Conservation (phyloP, 495 filamentous ascomycete genomes). For the Penicillium macrosclerotiorum region DNA sequence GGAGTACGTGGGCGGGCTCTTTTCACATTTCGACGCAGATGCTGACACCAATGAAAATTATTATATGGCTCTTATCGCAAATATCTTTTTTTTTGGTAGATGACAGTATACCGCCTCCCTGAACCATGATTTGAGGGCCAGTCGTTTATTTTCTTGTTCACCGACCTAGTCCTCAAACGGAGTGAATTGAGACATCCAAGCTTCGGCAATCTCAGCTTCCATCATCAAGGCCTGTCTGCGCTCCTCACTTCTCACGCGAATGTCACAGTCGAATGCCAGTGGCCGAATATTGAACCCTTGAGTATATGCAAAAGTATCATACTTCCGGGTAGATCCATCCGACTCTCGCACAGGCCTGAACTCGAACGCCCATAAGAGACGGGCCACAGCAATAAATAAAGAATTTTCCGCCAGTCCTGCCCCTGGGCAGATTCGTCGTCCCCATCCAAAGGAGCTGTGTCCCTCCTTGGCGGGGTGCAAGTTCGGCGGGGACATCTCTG, state of each 20-base stretch:
- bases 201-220: constrained; percentile 3
- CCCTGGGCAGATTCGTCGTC: constrained; percentile 33
- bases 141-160: no score
- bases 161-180: constrained; percentile 15
- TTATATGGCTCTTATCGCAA: no score
- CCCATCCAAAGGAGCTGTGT: constrained; percentile 22
- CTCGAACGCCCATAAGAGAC: constrained; percentile 54
- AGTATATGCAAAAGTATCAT: constrained; percentile 25
- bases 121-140: no score
- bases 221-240: constrained; percentile 3
- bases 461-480: constrained; percentile 16
- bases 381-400: constrained; percentile 46
- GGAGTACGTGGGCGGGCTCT: no score
- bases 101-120: no score
- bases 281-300: constrained; percentile 25
- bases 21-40: no score
- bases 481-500: constrained; percentile 2
- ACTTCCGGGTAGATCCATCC: constrained; percentile 20
- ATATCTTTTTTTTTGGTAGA: no score
- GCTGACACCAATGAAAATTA: no score
- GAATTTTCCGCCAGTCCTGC: constrained; percentile 52
- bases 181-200: constrained; percentile 4
- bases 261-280: constrained; percentile 14
- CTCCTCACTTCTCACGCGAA: constrained; percentile 10
- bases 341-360: constrained; percentile 43